Percentiles rank a stretch among this genome's conserved stretches.
phyloP scores from a whole-genome alignment of 2,329 filamentous ascomycete genomes.

The Pseudogymnoascus sp. region DNA sequence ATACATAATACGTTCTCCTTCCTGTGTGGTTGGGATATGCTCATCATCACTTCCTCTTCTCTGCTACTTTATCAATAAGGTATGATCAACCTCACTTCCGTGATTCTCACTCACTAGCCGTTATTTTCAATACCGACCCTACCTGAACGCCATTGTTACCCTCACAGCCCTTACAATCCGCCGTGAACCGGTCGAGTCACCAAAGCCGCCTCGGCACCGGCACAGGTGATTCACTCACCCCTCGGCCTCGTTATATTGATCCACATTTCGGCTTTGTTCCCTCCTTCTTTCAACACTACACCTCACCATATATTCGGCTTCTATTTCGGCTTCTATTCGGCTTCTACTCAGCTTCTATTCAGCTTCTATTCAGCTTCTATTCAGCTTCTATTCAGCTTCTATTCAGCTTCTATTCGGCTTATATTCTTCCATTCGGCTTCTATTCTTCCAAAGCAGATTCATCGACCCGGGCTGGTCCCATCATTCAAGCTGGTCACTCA shows the following conservation, averaged over 20 bases:
- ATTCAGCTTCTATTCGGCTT: too few relatives aligned
- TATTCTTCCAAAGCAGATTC: not conserved
- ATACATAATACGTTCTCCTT: not conserved
- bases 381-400: too few relatives aligned
- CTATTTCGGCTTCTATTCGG: too few relatives aligned
- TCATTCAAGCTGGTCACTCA: not conserved
- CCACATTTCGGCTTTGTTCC: not conserved
- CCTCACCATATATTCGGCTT: not conserved
- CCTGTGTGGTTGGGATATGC: not conserved
- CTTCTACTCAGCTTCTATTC: too few relatives aligned
- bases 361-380: too few relatives aligned
- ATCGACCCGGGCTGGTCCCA: not conserved
- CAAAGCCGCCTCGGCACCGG: not conserved
- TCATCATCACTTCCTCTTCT: not conserved
- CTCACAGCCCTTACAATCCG: not conserved
- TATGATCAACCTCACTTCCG: not conserved
- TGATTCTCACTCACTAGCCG: not conserved
- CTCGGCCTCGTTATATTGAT: not conserved
- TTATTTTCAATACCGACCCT: not conserved
- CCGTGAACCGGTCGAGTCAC: not conserved
- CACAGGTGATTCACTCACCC: constrained; percentile 4
- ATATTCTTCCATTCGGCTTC: not conserved
- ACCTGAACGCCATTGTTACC: not conserved
- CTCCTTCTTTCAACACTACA: not conserved
- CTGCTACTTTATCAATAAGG: not conserved